These are phyloP conservation scores for Penicillium italicum DNA, from an alignment of 2,329 filamentous ascomycete species.

Conservation along the genomic window DNA sequence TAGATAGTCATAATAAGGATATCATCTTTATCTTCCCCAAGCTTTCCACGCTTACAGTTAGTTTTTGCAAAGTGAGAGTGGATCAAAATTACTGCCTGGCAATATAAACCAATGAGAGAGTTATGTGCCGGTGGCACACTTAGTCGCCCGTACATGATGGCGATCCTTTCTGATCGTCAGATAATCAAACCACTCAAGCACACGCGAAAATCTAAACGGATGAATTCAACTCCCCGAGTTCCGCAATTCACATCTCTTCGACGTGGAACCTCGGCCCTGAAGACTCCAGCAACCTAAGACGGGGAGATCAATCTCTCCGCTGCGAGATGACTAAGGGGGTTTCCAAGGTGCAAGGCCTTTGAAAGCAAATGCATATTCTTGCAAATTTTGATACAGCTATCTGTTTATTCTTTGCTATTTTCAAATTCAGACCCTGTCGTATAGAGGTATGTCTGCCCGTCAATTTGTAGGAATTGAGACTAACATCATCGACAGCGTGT, in stretches of 20 bases:
- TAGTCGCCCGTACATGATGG: no score
- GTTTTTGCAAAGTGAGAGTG: no score
- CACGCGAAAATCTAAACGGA: not conserved
- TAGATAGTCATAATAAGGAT: no score
- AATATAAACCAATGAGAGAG: no score
- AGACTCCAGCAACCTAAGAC: not conserved
- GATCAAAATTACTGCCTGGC: no score
- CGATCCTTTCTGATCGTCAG: no score
- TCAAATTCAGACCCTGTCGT: not conserved
- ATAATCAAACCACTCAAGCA: not conserved
- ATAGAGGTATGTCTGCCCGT: not conserved
- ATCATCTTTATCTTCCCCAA: no score
- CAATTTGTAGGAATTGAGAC: not conserved
- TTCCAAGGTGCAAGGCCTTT: no score
- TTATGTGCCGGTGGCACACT: no score
- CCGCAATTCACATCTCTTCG: not conserved
- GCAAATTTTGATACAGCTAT: not conserved
- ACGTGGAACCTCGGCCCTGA: not conserved
- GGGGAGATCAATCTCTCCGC: conserved; percentile 17
- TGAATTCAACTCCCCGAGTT: not conserved
- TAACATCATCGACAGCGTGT: not conserved
- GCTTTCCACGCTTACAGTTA: no score
- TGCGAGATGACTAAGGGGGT: conserved; percentile 2
- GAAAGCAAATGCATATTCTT: not conserved
- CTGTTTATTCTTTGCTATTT: not conserved